Conservation (phyloP, 306 rosid species). For the Sicyos edulis region DNA sequence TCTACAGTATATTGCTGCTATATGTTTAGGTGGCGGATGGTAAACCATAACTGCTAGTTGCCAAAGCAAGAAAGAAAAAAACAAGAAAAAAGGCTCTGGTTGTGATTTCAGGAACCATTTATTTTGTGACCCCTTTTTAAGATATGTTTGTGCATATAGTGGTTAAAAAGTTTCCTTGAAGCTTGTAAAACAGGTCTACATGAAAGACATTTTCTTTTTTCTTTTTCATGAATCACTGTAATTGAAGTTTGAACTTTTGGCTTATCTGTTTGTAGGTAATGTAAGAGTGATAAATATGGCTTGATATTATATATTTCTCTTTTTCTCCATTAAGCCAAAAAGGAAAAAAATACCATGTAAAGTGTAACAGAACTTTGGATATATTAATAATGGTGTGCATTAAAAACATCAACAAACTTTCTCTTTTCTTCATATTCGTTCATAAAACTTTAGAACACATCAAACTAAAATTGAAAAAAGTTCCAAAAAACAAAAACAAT, state of each 20-base stretch:
- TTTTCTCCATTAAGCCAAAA: no score
- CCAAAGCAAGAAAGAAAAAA: neutral
- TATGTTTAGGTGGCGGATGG: conserved; percentile 18
- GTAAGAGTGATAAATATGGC: no score
- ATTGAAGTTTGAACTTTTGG: neutral
- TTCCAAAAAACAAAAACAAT: no score
- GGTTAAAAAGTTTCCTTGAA: conserved; percentile 11
- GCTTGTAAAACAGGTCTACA: conserved; percentile 18
- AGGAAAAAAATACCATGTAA: no score
- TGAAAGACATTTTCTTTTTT: neutral
- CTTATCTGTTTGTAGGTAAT: no score
- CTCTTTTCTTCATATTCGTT: no score
- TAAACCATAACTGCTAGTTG: conserved; percentile 15
- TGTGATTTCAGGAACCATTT: neutral
- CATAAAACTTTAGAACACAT: no score
- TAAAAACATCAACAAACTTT: no score
- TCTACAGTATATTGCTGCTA: conserved; percentile 10
- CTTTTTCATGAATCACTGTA: conserved; percentile 6
- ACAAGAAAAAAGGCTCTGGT: neutral
- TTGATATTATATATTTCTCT: no score
- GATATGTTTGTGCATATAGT: conserved; percentile 17
- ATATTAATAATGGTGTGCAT: no score
- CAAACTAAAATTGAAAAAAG: no score
- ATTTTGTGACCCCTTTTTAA: conserved; percentile 10
- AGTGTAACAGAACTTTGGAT: no score